phyloP scores from a whole-genome alignment of 805 yeast species.

The Hanseniaspora taiwanica region DNA sequence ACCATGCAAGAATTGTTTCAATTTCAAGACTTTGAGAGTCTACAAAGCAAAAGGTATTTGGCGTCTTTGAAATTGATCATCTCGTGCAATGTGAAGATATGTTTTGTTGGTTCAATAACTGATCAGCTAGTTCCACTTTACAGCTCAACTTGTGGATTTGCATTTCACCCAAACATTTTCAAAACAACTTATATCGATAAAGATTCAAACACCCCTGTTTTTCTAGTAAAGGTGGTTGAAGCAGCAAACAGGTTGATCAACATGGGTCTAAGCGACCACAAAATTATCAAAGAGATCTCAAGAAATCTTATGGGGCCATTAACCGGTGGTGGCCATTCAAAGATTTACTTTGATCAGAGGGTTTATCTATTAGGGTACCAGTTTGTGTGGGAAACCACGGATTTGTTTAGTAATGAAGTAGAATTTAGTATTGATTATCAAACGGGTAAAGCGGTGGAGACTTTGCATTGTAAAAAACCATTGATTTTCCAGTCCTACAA shows the following conservation, averaged over 20 bases:
- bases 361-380: slow-evolving; percentile 74
- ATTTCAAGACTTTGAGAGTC: slow-evolving; percentile 62
- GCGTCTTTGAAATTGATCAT: slow-evolving; percentile 55
- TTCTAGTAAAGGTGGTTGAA: slow-evolving; percentile 61
- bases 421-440: background rate
- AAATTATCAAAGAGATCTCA: slow-evolving; percentile 74
- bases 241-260: slow-evolving; percentile 65
- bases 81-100: slow-evolving; percentile 57
- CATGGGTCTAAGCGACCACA: slow-evolving; percentile 72
- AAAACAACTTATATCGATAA: slow-evolving; percentile 81
- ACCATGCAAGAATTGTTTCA: slow-evolving; percentile 79
- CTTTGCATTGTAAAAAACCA: slow-evolving; percentile 1
- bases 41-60: slow-evolving; percentile 58
- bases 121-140: slow-evolving; percentile 92
- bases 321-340: slow-evolving; percentile 93
- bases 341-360: slow-evolving; percentile 67
- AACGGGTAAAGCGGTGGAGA: slow-evolving; percentile 5
- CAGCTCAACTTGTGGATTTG: slow-evolving; percentile 71
- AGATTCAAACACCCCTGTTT: slow-evolving; percentile 62
- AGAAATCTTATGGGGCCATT: slow-evolving; percentile 72
- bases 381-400: slow-evolving; percentile 63
- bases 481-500: slow-evolving; percentile 31
- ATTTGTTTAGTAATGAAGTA: slow-evolving; percentile 25
- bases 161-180: slow-evolving; percentile 79
- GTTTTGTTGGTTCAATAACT: slow-evolving; percentile 79